phyloP scores from a whole-genome alignment of 2,329 filamentous ascomycete species.

The Emmonsiellopsis sp. region DNA sequence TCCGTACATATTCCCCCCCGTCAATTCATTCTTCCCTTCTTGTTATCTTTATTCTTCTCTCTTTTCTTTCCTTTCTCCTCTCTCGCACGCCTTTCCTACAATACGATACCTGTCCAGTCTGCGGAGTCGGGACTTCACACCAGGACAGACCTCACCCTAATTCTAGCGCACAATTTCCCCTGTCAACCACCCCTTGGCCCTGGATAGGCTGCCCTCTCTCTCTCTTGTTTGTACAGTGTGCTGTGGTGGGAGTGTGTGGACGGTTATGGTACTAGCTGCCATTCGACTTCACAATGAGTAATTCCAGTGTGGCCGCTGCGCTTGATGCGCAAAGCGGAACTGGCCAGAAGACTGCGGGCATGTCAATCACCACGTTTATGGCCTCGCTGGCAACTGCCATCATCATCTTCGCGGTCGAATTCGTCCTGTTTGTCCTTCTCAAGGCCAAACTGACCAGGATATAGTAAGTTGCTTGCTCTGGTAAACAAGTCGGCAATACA shows the following conservation, averaged over 20 bases:
- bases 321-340: conserved; percentile 28
- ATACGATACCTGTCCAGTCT: not conserved
- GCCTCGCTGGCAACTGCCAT: conserved; percentile 56
- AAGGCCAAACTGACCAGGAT: conserved; percentile 73
- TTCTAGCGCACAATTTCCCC: too few relatives aligned
- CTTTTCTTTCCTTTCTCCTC: not conserved
- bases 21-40: not conserved
- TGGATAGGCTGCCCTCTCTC: not conserved
- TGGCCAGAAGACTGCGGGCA: conserved; percentile 27
- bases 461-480: conserved; percentile 51
- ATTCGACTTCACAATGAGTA: conserved; percentile 13
- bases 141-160: not conserved
- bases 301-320: conserved; percentile 20
- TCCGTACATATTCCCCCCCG: not conserved
- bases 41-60: not conserved
- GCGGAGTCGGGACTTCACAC: not conserved
- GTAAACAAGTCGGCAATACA: not conserved
- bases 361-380: conserved; percentile 46
- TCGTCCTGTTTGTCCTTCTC: conserved; percentile 64
- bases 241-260: not conserved
- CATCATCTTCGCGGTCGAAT: conserved; percentile 52
- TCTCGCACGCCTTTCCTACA: not conserved
- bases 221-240: not conserved
- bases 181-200: not conserved
- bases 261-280: not conserved